A percentile compares a stretch with the other conserved stretches of the same genome.
These are phyloP conservation scores for Rhizopus delemar DNA, from an alignment of 371 early-diverging fungal genomes.

Conservation along the genomic window DNA sequence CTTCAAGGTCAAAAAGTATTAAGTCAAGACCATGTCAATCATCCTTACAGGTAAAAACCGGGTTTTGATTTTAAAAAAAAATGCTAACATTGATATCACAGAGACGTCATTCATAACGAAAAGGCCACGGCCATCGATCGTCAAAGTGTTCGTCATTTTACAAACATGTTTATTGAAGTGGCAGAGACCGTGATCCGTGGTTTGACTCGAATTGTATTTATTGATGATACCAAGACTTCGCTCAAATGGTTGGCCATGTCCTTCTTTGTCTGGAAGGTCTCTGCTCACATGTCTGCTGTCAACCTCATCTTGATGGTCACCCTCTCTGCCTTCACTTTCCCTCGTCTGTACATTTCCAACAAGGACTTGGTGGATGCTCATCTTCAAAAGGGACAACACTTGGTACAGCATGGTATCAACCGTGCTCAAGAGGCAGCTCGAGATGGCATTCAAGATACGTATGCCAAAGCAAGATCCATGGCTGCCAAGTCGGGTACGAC, in stretches of 20 bases:
- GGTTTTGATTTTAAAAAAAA: neutral
- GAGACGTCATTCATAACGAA: constrained; percentile 33
- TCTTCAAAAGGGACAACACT: constrained; percentile 38
- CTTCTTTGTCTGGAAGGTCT: constrained; percentile 41
- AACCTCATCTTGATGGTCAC: constrained; percentile 28
- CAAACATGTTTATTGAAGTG: constrained; percentile 35
- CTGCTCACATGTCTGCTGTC: constrained; percentile 41
- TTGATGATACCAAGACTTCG: constrained; percentile 42
- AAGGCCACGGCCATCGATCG: constrained; percentile 25
- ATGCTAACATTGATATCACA: neutral
- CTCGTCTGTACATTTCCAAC: constrained; percentile 41
- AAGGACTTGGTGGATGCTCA: constrained; percentile 47
- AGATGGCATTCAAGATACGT: constrained; percentile 22
- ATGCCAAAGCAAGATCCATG: constrained; percentile 25
- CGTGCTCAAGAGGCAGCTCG: constrained; percentile 26
- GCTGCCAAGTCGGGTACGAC: constrained; percentile 33
- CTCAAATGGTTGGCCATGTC: constrained; percentile 43
- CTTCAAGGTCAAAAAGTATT: constrained; percentile 39
- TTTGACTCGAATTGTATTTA: constrained; percentile 44
- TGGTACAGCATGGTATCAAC: constrained; percentile 22
- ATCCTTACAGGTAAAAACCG: constrained; percentile 37
- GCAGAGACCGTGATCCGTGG: constrained; percentile 37
- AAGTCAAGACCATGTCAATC: constrained; percentile 23
- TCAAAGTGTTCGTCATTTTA: constrained; percentile 30
- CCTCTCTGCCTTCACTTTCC: constrained; percentile 41